Conservation (phyloP, 2,329 filamentous ascomycete genomes). For the Neospermospora avenae region DNA sequence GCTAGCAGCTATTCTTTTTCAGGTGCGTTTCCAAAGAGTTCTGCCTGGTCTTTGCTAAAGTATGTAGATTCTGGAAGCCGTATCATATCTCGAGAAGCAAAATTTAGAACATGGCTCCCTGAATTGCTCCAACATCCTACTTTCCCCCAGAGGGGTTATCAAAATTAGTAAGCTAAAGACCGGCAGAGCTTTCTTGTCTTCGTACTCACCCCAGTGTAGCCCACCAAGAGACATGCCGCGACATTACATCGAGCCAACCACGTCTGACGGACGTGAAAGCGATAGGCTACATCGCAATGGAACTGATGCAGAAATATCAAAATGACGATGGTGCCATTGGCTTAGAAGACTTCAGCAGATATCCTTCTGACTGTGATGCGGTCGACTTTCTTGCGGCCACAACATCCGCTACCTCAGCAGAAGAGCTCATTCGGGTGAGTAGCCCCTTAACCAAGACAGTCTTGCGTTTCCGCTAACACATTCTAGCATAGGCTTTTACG, state of each 20-base stretch:
- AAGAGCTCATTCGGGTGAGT: neutral
- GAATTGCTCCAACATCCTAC: conserved; percentile 15
- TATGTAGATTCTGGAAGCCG: conserved; percentile 11
- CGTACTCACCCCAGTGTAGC: conserved; percentile 7
- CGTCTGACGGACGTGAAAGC: conserved; percentile 12
- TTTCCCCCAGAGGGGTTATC: conserved; percentile 11
- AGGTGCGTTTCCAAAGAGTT: conserved; percentile 7
- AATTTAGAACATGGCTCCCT: conserved; percentile 12
- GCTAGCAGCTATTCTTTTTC: conserved; percentile 9
- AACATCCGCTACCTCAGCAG: neutral
- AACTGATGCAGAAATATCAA: conserved; percentile 14
- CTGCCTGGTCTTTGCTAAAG: neutral
- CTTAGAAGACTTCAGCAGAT: conserved; percentile 5
- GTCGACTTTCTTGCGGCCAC: conserved; percentile 10
- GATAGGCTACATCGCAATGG: conserved; percentile 15
- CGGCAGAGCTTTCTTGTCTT: neutral
- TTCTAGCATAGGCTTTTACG: neutral
- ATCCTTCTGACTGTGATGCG: neutral
- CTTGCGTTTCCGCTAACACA: neutral
- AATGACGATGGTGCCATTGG: conserved; percentile 9
- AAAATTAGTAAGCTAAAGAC: conserved; percentile 10
- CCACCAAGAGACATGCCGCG: conserved; percentile 10
- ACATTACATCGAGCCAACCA: neutral
- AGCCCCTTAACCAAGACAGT: neutral
- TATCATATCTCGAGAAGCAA: conserved; percentile 10